Base-by-base conservation (phyloP, 1,284 basidiomycete genomes). In the Trametes sp. region DNA sequence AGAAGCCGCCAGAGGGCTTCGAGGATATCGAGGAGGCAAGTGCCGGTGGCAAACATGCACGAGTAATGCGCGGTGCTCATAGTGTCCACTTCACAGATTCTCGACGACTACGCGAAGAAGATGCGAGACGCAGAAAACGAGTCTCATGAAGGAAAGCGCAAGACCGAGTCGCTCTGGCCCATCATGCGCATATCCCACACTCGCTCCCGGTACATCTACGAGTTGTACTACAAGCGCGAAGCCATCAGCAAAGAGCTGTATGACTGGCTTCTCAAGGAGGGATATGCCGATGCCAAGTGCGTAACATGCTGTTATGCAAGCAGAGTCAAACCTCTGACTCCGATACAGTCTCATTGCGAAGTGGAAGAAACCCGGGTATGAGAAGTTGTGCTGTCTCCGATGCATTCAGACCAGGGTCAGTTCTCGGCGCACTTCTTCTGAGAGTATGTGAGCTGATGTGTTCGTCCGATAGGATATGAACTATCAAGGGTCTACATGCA, bases 341-440 rank as follows among this genome's bases (percentile, higher is more conserved):
- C 16, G 33, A 41, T 71, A 19, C 42, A 98, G 97, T 73, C 81
- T 99, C 76, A 95, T 99, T 77, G 98, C 98, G 33, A 99, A 99
- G 78, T 99, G 98, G 98, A 99, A 99, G 83, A 98, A 98, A 79
- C 82, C 93, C 11, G 98, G 98, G 3, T 99, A 99, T 77, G 98
- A 99, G 80, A 98, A 98, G 75, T 83, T 99, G 36, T 99, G 98
- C 76, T 99, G 98, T 75, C 82, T 98, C 53, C 84, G 98, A 53
- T 99, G 98, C 79, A 98, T 99, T 61, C 97, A 98, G 79, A 95
- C 95, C 3, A 87, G 88, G 78, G 95, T 93, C 23, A 33, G 16
- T 19, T 38, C 23, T 38, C 36, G 31, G 21, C 0, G 16, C 31
- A 4, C n/a, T 24, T 13, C 24, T 6, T 28, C 5, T 3, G 45